phyloP scores from a whole-genome alignment of 352 stramenopile genomes.

The Globisporangium viniferum region DNA sequence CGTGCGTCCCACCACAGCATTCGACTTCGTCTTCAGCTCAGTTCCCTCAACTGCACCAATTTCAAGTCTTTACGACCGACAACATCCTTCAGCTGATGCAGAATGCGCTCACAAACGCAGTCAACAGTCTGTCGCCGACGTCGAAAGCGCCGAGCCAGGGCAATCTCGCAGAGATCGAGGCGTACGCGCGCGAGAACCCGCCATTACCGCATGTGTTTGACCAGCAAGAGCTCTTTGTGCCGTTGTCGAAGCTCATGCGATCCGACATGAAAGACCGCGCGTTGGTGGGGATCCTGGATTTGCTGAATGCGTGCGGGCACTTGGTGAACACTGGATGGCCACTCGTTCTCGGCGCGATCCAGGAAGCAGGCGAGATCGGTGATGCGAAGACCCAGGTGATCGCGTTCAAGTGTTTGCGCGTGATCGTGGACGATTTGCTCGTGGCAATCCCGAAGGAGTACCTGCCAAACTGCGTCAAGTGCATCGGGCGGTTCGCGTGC shows the following conservation, averaged over 20 bases:
- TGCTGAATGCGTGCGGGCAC: constrained; percentile 76
- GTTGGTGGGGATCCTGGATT: constrained; percentile 64
- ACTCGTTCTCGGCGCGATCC: constrained; percentile 58
- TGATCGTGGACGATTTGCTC: constrained; percentile 97
- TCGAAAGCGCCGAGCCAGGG: constrained; percentile 38
- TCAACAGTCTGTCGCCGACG: constrained; percentile 58
- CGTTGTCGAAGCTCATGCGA: constrained; percentile 51
- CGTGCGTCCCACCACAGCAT: constrained; percentile 36
- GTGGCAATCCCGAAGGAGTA: constrained; percentile 78
- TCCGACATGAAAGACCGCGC: constrained; percentile 79
- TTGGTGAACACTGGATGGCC: constrained; percentile 71
- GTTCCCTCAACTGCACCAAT: constrained; percentile 61
- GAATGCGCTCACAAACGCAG: constrained; percentile 53
- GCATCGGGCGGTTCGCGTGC: constrained; percentile 92
- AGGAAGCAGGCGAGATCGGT: constrained; percentile 60
- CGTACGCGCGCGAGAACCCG: constrained; percentile 27
- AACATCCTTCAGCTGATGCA: constrained; percentile 81
- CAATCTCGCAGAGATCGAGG: constrained; percentile 46
- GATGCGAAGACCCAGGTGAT: constrained; percentile 78
- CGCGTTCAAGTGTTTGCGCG: constrained; percentile 94
- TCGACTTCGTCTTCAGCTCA: constrained; percentile 32
- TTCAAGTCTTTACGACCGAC: constrained; percentile 77
- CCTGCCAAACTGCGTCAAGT: constrained; percentile 83
- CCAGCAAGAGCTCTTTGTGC: constrained; percentile 66
- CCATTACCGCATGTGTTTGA: constrained; percentile 52